Base-by-base conservation (phyloP, 2,329 filamentous ascomycete species). In the Microascus cirrosus region DNA sequence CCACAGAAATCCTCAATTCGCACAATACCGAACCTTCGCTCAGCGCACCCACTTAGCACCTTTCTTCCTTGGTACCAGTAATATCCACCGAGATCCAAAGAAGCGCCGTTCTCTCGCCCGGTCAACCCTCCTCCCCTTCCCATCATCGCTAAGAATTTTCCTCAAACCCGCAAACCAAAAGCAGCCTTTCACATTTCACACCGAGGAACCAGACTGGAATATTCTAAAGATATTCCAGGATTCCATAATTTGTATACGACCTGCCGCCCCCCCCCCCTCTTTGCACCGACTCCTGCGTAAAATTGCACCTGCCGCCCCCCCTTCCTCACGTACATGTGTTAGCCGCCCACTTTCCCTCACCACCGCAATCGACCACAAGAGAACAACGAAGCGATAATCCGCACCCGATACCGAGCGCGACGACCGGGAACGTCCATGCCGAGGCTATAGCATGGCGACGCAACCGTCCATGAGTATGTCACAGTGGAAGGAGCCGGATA, bases 401-500 rank as follows among this genome's bases (percentile, higher is more conserved):
- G n/a, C 12, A 20, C 20, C 45, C 45, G 39, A 45, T n/a, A 45
- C 39, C 39, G 39, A 45, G 39, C 39, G 15, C 39, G 15, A 45
- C 39, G n/a, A n/a, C 39, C 39, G 39, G 6, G 45, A 34, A 36
- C 50, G 57, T 32, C 28, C 42, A 58, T 58, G 57, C 25, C 10
- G 39, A 52, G 35, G 35, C 18, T 15, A 42, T 22, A 57, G 25
- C 20, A 58, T 58, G 56, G 28, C 32, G 22, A 18, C 56, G 8
- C 56, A 58, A 22, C 54, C 20, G 63, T 64, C 63, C 68, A 65
- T 65, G 62, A 75, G 61, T 65, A 84, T 84, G 81, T 74, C 81
- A 65, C 80, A 81, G 60, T 79, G 80, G 72, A 82, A 82, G 71
- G 79, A 80, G 64, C 80, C 83, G 42, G 82, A 85, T 67, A 80